Evolutionary conservation across 2,329 filamentous ascomycete species (phyloP).

Genomic region (Aspergillus sp.): DNA sequence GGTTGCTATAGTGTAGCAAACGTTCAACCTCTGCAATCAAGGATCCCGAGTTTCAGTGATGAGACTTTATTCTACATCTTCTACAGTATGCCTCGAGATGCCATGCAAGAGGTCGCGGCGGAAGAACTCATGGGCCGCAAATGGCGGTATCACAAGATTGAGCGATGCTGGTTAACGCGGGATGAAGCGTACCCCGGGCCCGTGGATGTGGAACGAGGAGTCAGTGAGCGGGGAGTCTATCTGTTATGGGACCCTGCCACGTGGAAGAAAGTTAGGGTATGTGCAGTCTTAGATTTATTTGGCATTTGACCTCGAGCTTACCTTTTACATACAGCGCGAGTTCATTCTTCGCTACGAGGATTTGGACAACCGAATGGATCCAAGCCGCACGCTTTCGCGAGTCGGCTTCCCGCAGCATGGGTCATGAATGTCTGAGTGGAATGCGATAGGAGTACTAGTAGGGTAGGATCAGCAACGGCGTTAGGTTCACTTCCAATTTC

Average conservation of each 20-base stretch:
- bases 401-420: constrained; percentile 38
- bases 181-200: constrained; percentile 50
- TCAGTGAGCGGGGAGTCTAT: constrained; percentile 53
- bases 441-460: constrained; percentile 12
- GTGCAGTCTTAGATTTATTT: constrained; percentile 17
- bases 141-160: constrained; percentile 55
- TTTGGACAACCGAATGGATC: constrained; percentile 48
- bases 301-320: constrained; percentile 20
- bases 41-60: constrained; percentile 59
- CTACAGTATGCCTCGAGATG: constrained; percentile 65
- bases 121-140: constrained; percentile 59
- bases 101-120: constrained; percentile 66
- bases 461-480: constrained; percentile 31
- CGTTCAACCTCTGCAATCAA: constrained; percentile 60
- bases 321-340: constrained; percentile 37
- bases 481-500: constrained; percentile 30
- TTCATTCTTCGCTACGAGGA: constrained; percentile 52
- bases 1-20: constrained; percentile 66
- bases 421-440: constrained; percentile 30
- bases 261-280: constrained; percentile 52
- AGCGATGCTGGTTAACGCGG: constrained; percentile 52
- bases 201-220: constrained; percentile 48
- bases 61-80: constrained; percentile 71
- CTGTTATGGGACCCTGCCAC: constrained; percentile 51
- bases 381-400: constrained; percentile 36